These are phyloP conservation scores for Mallotus japonicus DNA, from an alignment of 441 rosid species.

Conservation along the genomic window DNA sequence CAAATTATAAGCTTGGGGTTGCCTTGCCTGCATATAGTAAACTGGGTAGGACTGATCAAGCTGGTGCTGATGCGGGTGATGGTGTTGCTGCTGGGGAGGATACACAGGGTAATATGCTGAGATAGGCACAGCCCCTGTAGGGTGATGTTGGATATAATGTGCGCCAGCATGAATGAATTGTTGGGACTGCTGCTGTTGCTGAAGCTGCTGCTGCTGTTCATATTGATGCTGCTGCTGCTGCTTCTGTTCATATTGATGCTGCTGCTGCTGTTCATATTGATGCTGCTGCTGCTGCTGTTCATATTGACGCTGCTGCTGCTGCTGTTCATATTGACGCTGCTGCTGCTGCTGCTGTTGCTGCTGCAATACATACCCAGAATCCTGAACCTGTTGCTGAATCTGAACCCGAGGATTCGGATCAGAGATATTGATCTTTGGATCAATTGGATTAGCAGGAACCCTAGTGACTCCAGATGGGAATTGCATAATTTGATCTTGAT, in stretches of 20 bases:
- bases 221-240: slow-evolving; percentile 40
- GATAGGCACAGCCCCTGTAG: slow-evolving; percentile 52
- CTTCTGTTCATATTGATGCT: slow-evolving; percentile 55
- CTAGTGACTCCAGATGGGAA: slow-evolving; percentile 46
- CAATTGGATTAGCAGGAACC: slow-evolving; percentile 41
- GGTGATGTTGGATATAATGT: slow-evolving; percentile 76
- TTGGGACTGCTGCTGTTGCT: slow-evolving; percentile 33
- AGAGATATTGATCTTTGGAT: slow-evolving; percentile 52
- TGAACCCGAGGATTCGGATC: slow-evolving; percentile 56
- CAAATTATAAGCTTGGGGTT: slow-evolving; percentile 59
- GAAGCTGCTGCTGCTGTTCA: slow-evolving; percentile 44
- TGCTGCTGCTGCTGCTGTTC: too few relatives aligned
- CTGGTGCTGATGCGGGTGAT: slow-evolving; percentile 54
- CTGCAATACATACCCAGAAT: slow-evolving; percentile 57
- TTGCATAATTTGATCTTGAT: slow-evolving; percentile 57
- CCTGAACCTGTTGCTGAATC: slow-evolving; percentile 53
- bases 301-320: slow-evolving; percentile 33
- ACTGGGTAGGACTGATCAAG: slow-evolving; percentile 80
- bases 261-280: too few relatives aligned
- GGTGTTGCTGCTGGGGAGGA: slow-evolving; percentile 72
- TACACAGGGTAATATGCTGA: slow-evolving; percentile 69
- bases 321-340: slow-evolving; percentile 57
- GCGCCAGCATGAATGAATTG: slow-evolving; percentile 67
- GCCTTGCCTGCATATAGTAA: slow-evolving; percentile 63
- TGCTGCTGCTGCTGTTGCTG: neutral